Percentiles rank a stretch among this genome's conserved stretches.
Evolutionary conservation across 139 green algal species (phyloP).

Genomic region (Microglena sp.): DNA sequence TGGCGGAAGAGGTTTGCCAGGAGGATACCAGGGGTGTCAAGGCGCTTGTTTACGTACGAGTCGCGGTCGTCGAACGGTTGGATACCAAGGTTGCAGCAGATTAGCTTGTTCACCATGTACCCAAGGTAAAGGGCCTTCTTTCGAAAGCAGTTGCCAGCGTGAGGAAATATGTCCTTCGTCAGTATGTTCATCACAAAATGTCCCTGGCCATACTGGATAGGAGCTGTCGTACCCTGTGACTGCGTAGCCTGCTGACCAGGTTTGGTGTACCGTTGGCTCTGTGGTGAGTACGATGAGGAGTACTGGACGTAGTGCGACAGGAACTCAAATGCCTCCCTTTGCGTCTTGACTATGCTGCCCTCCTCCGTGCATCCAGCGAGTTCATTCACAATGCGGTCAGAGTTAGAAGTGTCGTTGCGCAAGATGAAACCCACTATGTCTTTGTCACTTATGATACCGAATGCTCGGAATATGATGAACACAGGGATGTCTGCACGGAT

Average conservation of each 20-base stretch:
- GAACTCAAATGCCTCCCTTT: constrained; percentile 36
- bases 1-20: constrained; percentile 6
- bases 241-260: neutral
- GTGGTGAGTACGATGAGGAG: neutral
- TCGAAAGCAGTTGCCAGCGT: neutral
- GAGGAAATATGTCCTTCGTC: constrained; percentile 17
- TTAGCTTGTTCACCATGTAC: neutral
- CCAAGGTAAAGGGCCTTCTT: constrained; percentile 8
- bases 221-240: no score
- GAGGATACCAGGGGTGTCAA: constrained; percentile 22
- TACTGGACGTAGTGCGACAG: constrained; percentile 16
- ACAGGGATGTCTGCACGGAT: constrained; percentile 47
- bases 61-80: constrained; percentile 25
- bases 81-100: neutral
- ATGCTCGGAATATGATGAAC: constrained; percentile 66
- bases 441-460: constrained; percentile 72
- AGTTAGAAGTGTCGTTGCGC: neutral
- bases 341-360: neutral
- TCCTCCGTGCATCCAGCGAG: neutral
- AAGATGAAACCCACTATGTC: neutral
- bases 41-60: constrained; percentile 55
- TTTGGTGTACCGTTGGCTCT: no score
- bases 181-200: constrained; percentile 17
- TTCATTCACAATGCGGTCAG: constrained; percentile 5
- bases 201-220: no score